Percentiles rank a stretch among this genome's conserved stretches.
Conservation (phyloP, 2,329 filamentous ascomycete genomes). For the Pseudogymnoascus sp. region DNA sequence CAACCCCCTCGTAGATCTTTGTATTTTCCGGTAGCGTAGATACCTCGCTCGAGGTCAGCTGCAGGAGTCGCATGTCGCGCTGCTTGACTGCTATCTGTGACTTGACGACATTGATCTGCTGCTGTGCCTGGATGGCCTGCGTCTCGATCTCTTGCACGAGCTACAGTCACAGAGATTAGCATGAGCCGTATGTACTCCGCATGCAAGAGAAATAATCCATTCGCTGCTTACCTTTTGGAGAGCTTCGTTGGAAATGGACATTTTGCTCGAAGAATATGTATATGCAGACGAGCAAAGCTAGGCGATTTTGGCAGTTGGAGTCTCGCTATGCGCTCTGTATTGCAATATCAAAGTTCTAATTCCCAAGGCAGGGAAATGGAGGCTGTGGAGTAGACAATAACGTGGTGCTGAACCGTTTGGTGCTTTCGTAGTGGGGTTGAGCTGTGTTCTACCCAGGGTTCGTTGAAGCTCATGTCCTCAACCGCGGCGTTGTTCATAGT, state of each 20-base stretch:
- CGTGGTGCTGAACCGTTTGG: not conserved
- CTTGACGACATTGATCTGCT: slow-evolving; percentile 82
- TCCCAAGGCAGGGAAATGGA: not conserved
- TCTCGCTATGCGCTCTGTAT: not conserved
- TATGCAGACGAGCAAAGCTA: not conserved
- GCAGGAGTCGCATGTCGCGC: slow-evolving; percentile 78
- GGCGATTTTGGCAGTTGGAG: not conserved
- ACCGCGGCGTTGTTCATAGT: not conserved
- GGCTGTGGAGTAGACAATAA: not conserved
- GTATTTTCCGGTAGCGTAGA: slow-evolving; percentile 67
- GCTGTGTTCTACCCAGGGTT: not conserved
- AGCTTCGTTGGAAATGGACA: slow-evolving; percentile 92
- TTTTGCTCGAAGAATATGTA: slow-evolving; percentile 30
- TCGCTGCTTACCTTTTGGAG: slow-evolving; percentile 67
- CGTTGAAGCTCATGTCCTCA: slow-evolving; percentile 8
- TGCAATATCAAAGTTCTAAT: not conserved
- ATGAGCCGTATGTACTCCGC: slow-evolving; percentile 10
- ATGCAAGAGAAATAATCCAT: slow-evolving; percentile 2
- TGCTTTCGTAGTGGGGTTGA: slow-evolving; percentile 2
- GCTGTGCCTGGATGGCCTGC: slow-evolving; percentile 79
- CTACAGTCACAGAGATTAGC: slow-evolving; percentile 38
- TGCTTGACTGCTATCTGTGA: slow-evolving; percentile 79
- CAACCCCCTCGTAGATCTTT: slow-evolving; percentile 86
- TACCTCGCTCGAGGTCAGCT: slow-evolving; percentile 79
- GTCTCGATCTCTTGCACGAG: slow-evolving; percentile 89